Base-by-base conservation (phyloP, 257 asterid genomes). In the Verbascum thapsus region DNA sequence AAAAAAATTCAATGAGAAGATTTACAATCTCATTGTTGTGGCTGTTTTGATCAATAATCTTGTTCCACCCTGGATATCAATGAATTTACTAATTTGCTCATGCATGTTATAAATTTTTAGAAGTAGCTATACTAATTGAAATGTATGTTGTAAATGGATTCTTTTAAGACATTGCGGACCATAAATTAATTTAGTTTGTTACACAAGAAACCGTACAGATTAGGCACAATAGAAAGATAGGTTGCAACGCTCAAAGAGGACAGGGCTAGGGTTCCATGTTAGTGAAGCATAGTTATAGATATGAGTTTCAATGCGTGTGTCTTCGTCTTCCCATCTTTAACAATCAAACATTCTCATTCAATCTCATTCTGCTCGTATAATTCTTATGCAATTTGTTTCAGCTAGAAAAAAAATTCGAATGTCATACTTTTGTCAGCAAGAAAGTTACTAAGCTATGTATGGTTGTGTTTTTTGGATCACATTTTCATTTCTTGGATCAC, bases 341-440 rank as follows among this genome's bases (percentile, higher is more conserved):
- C 18, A 49, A 49, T 11, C 54, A 6, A 49, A 10, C 16, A 15
- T 42, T 43, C 22, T n/a, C 26, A 23, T 60, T n/a, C 53, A 43
- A 12, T n/a, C 16, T 26, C 16, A 23, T 30, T 17, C 26, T 32
- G 53, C 26, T n/a, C 19, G 32, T 52, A 43, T 42, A 53, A 16
- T 30, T 37, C 53, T 19, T 26, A 9, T 63, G 51, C 53, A 22
- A 44, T 39, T 39, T 58, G 15, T 42, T 23, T 58, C 22, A 23
- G 52, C 6, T 11, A 34, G 43, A 22, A 43, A 39, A 7, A 35
- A 62, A 40, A 60, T 44, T 38, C 5, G 53, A 51, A 44, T 18
- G 41, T 43, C 42, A 51, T 58, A 65, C 52, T 41, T 26, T 43
- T 47, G 40, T 35, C 23, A 52, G 45, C 34, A 26, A n/a, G n/a